Conservation (phyloP, 768 basidiomycete genomes). For the Amanita pseudoporphyria region DNA sequence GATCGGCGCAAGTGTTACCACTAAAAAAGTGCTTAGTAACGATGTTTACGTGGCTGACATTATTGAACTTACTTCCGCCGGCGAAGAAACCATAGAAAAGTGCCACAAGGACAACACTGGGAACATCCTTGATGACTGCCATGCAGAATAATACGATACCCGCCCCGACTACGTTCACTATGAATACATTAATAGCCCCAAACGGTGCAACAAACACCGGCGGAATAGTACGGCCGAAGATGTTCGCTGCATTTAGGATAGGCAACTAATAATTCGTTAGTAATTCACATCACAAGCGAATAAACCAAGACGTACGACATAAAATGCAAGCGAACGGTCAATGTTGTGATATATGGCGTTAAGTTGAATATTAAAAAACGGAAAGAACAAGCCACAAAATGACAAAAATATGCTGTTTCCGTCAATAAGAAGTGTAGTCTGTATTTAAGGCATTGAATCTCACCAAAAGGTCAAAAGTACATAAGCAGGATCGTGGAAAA, state of each 20-base stretch:
- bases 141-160: conserved; percentile 31
- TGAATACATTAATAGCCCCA: conserved; percentile 35
- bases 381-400: conserved; percentile 31
- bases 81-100: conserved; percentile 37
- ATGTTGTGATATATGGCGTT: conserved; percentile 35
- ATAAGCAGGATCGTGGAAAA: conserved; percentile 13
- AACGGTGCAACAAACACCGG: conserved; percentile 29
- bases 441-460: conserved; percentile 10
- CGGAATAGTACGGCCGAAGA: conserved; percentile 42
- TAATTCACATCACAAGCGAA: background rate
- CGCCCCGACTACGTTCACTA: conserved; percentile 23
- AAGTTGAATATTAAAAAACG: conserved; percentile 43
- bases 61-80: conserved; percentile 22
- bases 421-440: conserved; percentile 19
- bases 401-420: conserved; percentile 20
- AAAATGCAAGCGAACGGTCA: conserved; percentile 33
- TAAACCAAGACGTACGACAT: conserved; percentile 25
- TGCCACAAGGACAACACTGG: conserved; percentile 29
- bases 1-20: conserved; percentile 20
- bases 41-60: conserved; percentile 7
- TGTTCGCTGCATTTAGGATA: conserved; percentile 41
- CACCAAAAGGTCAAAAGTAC: conserved; percentile 13
- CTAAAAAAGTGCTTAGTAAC: conserved; percentile 7
- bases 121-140: conserved; percentile 24
- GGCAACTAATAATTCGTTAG: conserved; percentile 25